A percentile compares a stretch with the other conserved stretches of the same genome.
These are phyloP conservation scores for Pseudocercospora ulei DNA, from an alignment of 2,329 filamentous ascomycete species.

Conservation along the genomic window DNA sequence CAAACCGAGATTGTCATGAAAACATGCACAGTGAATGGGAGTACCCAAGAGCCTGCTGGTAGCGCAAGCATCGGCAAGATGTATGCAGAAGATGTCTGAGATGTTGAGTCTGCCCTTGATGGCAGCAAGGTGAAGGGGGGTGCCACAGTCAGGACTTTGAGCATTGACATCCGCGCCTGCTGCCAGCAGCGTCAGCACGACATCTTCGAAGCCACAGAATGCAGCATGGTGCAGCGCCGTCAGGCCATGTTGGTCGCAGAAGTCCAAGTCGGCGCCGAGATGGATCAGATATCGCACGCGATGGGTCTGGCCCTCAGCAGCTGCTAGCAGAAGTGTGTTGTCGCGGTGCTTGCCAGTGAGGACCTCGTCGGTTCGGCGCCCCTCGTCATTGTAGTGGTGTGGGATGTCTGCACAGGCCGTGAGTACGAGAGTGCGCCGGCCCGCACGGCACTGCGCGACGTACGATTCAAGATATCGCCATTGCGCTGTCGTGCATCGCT, in stretches of 20 bases:
- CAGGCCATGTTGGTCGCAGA: neutral
- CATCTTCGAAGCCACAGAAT: constrained; percentile 6
- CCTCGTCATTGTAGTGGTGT: neutral
- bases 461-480: constrained; percentile 4
- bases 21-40: constrained; percentile 1
- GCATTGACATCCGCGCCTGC: constrained; percentile 8
- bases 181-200: neutral
- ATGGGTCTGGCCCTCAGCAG: constrained; percentile 2
- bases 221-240: constrained; percentile 10
- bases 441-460: neutral
- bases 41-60: neutral
- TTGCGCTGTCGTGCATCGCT: constrained; percentile 4
- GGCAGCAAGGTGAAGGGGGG: constrained; percentile 6
- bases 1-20: neutral
- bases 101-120: constrained; percentile 2
- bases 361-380: neutral
- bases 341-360: neutral
- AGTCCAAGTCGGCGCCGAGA: constrained; percentile 5
- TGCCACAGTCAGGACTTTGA: constrained; percentile 1
- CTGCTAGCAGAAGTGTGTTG: neutral
- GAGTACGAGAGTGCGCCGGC: neutral
- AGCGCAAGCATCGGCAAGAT: neutral
- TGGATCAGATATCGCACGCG: constrained; percentile 6
- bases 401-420: neutral
- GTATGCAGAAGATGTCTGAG: neutral